phyloP scores from a whole-genome alignment of 2,329 filamentous ascomycete genomes.

The Emericellopsis cladophorae region DNA sequence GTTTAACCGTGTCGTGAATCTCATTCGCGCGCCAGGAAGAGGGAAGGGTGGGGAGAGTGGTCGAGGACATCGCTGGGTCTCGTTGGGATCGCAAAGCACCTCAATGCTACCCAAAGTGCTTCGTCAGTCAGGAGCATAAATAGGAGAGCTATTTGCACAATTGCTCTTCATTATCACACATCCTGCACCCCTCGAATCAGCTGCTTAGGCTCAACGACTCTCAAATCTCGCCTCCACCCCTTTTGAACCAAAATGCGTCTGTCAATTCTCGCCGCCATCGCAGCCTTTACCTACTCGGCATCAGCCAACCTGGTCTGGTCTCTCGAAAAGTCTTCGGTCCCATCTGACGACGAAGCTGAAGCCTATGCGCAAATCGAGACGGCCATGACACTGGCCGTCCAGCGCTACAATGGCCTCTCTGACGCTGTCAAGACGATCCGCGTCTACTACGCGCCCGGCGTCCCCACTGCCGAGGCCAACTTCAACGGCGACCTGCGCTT shows the following conservation, averaged over 20 bases:
- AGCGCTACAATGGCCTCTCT: slow-evolving; percentile 22
- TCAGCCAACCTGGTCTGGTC: slow-evolving; percentile 25
- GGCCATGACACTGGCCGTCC: slow-evolving; percentile 25
- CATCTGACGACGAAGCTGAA: slow-evolving; percentile 25
- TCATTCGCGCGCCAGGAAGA: too few species aligned
- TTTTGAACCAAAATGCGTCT: slow-evolving; percentile 18
- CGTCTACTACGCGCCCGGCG: slow-evolving; percentile 27
- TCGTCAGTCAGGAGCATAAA: too few species aligned
- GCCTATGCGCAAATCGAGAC: slow-evolving; percentile 29
- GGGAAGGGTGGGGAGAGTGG: too few species aligned
- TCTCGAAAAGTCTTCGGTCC: slow-evolving; percentile 22
- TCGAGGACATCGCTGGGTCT: too few species aligned
- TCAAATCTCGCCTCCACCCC: too few species aligned
- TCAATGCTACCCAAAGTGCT: too few species aligned
- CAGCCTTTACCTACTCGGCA: slow-evolving; percentile 14
- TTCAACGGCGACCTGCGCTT: slow-evolving; percentile 33
- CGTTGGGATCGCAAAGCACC: too few species aligned
- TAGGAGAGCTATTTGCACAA: too few species aligned
- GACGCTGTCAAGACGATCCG: slow-evolving; percentile 22
- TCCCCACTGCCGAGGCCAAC: slow-evolving; percentile 31
- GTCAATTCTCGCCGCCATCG: slow-evolving; percentile 12
- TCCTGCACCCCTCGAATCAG: too few species aligned
- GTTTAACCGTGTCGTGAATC: too few species aligned
- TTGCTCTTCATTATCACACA: too few species aligned
- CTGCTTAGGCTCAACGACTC: too few species aligned